phyloP scores from a whole-genome alignment of 169 alveolate genomes.

The Plasmodium cynomolgi region DNA sequence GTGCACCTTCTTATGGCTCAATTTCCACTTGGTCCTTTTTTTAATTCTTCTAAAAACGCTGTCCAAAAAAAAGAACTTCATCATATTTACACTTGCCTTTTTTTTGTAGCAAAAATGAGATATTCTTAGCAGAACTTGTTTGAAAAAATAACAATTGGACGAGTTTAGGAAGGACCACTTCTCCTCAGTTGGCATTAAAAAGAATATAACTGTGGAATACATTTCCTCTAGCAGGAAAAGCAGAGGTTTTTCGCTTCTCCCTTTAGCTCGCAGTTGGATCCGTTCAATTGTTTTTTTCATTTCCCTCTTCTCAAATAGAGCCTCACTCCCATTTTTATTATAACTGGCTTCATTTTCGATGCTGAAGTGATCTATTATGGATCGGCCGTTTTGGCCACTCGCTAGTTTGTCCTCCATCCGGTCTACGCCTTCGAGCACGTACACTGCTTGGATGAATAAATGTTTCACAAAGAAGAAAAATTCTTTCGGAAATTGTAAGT shows the following conservation, averaged over 20 bases:
- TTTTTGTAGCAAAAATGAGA: constrained; percentile 26
- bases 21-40: constrained; percentile 18
- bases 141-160: constrained; percentile 34
- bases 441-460: constrained; percentile 54
- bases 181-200: constrained; percentile 25
- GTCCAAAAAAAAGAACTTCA: constrained; percentile 25
- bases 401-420: not conserved
- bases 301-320: not conserved
- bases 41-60: constrained; percentile 22
- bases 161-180: constrained; percentile 10
- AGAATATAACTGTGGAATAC: constrained; percentile 7
- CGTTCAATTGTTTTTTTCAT: constrained; percentile 5
- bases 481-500: not conserved
- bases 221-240: constrained; percentile 22
- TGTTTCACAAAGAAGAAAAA: constrained; percentile 39
- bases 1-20: not conserved
- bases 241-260: not conserved
- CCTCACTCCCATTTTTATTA: not conserved
- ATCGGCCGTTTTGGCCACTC: not conserved
- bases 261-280: not conserved
- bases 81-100: not conserved
- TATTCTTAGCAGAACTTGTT: constrained; percentile 25
- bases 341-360: constrained; percentile 5
- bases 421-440: constrained; percentile 28
- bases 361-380: not conserved